Evolutionary conservation across 2,329 filamentous ascomycete genomes (phyloP).

Genomic region (Stagonosporopsis rhizophila): DNA sequence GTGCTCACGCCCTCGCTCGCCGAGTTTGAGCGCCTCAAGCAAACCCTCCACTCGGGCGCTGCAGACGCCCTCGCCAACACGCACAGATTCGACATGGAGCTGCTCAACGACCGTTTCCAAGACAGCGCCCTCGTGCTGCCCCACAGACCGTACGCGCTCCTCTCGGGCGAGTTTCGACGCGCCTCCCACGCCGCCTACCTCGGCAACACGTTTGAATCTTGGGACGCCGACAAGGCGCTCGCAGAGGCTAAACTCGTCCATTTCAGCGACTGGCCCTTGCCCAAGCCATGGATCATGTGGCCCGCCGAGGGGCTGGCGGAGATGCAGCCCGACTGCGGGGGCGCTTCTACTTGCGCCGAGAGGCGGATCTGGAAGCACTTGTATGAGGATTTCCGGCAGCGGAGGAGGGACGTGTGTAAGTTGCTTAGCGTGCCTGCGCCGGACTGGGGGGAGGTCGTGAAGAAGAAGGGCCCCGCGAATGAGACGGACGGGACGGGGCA

Average conservation of each 20-base stretch:
- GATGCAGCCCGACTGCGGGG: conserved; percentile 55
- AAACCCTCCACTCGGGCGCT: conserved; percentile 38
- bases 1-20: conserved; percentile 64
- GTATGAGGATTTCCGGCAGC: conserved; percentile 54
- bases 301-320: conserved; percentile 50
- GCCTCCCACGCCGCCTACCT: conserved; percentile 62
- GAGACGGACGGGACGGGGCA: conserved; percentile 32
- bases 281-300: conserved; percentile 68
- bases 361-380: conserved; percentile 54
- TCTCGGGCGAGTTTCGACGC: conserved; percentile 68
- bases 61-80: conserved; percentile 37
- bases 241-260: conserved; percentile 71
- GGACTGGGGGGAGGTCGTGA: conserved; percentile 46
- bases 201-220: conserved; percentile 60
- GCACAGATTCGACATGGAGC: conserved; percentile 69
- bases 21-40: conserved; percentile 56
- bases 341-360: conserved; percentile 45
- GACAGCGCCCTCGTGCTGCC: conserved; percentile 67
- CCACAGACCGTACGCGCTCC: conserved; percentile 67
- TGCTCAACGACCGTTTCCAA: conserved; percentile 68
- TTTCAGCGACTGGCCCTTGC: conserved; percentile 75
- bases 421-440: conserved; percentile 50
- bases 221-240: conserved; percentile 65
- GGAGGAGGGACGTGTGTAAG: conserved; percentile 52
- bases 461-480: conserved; percentile 23